Conservation (phyloP, 305 asterid genomes). For the Striga hermonthica region DNA sequence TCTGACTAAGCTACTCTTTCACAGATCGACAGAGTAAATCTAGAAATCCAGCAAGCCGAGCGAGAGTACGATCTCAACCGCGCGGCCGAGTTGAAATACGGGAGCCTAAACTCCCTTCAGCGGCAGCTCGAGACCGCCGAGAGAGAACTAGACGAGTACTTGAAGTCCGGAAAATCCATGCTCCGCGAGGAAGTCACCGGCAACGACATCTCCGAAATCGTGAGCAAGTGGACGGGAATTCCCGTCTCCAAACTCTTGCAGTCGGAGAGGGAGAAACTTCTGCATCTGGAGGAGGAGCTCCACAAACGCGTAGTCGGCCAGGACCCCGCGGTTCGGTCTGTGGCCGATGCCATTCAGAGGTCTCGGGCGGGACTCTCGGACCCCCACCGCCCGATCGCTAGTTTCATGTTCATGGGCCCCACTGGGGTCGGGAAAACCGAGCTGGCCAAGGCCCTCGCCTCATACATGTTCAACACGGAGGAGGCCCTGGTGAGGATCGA, state of each 20-base stretch:
- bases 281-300: constrained; percentile 79
- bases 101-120: constrained; percentile 79
- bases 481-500: constrained; percentile 91
- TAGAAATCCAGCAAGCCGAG: constrained; percentile 96
- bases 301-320: constrained; percentile 85
- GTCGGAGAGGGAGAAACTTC: constrained; percentile 78
- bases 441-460: constrained; percentile 88
- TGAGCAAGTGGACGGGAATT: constrained; percentile 93
- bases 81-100: constrained; percentile 92
- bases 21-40: constrained; percentile 90
- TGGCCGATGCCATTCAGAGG: constrained; percentile 87
- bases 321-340: constrained; percentile 82
- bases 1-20: constrained; percentile 32
- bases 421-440: constrained; percentile 98
- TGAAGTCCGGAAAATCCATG: constrained; percentile 89
- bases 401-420: constrained; percentile 99
- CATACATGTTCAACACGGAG: constrained; percentile 80
- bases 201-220: constrained; percentile 81
- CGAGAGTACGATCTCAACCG: constrained; percentile 91
- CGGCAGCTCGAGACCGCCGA: constrained; percentile 84
- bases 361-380: constrained; percentile 95
- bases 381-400: constrained; percentile 95
- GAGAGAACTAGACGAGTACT: constrained; percentile 69
- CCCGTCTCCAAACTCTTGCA: constrained; percentile 85
- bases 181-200: constrained; percentile 92